Evolutionary conservation across 108 stramenopile genomes (phyloP).

Genomic region (Pseudonitzschia multistriata): DNA sequence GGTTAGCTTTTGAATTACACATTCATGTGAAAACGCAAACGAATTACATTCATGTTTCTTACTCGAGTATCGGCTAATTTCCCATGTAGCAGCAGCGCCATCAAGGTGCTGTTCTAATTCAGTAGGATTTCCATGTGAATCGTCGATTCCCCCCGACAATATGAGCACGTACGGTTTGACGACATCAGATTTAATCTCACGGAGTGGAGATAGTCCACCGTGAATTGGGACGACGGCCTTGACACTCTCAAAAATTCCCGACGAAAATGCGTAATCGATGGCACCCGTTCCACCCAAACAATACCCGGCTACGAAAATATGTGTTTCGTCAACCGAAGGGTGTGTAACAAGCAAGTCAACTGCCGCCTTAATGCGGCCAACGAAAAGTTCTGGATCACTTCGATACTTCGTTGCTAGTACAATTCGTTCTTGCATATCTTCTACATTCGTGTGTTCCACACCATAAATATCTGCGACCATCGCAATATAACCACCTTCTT

Average conservation of each 20-base stretch:
- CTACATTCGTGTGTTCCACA: constrained; percentile 22
- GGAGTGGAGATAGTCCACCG: constrained; percentile 28
- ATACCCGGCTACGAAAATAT: constrained; percentile 44
- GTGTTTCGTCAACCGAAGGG: constrained; percentile 21
- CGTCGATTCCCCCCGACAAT: constrained; percentile 48
- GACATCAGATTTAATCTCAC: background rate
- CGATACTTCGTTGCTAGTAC: constrained; percentile 25
- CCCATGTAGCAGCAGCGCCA: constrained; percentile 36
- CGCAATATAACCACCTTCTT: constrained; percentile 36
- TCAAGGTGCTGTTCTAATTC: constrained; percentile 37
- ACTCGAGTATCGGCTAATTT: constrained; percentile 40
- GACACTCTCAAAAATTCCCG: constrained; percentile 10
- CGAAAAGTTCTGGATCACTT: constrained; percentile 27
- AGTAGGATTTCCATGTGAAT: constrained; percentile 35
- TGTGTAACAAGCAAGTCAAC: constrained; percentile 31
- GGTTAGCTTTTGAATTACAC: background rate
- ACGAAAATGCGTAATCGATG: constrained; percentile 30
- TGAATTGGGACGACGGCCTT: constrained; percentile 47
- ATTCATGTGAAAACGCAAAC: background rate
- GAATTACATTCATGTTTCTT: background rate
- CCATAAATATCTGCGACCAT: constrained; percentile 49
- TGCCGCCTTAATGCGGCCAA: constrained; percentile 38
- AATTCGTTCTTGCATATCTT: constrained; percentile 7
- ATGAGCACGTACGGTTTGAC: constrained; percentile 9
- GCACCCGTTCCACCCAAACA: constrained; percentile 36